Base-by-base conservation (phyloP, 192 early-diverging fungal species). In the Rhizophagus clarus region DNA sequence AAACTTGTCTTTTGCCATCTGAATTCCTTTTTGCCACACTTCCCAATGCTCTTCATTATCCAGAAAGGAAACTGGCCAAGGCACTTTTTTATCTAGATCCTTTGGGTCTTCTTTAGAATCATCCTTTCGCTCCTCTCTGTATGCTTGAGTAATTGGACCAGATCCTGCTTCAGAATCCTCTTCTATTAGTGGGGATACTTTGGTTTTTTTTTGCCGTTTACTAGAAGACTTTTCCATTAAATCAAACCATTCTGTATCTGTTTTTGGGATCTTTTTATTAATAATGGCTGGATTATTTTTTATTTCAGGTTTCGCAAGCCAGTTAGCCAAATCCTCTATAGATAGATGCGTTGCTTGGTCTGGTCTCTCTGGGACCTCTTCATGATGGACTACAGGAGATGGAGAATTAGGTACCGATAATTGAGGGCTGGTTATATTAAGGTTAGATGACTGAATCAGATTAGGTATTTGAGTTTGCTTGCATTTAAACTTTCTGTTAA, bases 21-120 rank as follows among this genome's bases (percentile, higher is more conserved):
- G 75, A 64, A 77, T 77, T 77, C 49, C 37, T 6, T 77, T 77
- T 66, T 77, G 75, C 40, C 61, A 77, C 66, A 77, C 29, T 64
- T 28, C 24, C 1, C 29, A 20, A 42, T 77, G 40, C 22, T 24
- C 29, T 77, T 77, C 37, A 77, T 77, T 66, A 66, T 77, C 34
- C 47, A 26, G 17, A 77, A 77, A 77, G 40, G 37, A 22, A 47
- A 64, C 20, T 45, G 37, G 42, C 62, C 40, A 77, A 28, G 75
- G 24, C 20, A 77, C 75, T 77, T 64, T 40, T 75, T 37, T 75
- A 75, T 75, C 74, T 61, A 75, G n/a, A 62, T 75, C 32, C 51
- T 56, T 47, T 62, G n/a, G 20, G 40, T 71, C 40, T 40, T 37
- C 51, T 62, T 37, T 5, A 5, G 34, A 37, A 37, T 61, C n/a